Conservation (phyloP, 208 protist species). For the Leishmania aethiopica region DNA sequence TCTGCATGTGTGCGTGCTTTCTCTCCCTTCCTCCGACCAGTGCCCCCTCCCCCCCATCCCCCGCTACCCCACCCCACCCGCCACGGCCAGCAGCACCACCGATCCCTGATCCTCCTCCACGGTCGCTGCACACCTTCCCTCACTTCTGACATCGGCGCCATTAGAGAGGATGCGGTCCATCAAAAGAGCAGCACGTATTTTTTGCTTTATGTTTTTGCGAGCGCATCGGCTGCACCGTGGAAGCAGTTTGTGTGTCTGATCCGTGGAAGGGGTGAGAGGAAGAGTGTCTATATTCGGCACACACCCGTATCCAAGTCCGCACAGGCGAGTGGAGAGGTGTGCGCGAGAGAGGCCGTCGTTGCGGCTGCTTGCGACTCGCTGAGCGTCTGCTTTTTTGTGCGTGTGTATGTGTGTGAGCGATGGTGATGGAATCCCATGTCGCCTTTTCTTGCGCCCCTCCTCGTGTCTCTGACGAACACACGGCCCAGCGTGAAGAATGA, state of each 20-base stretch:
- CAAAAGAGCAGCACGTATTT: constrained; percentile 1
- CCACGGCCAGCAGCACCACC: not conserved
- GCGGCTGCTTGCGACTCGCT: not conserved
- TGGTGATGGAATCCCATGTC: not conserved
- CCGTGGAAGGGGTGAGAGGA: not conserved
- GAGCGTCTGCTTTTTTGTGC: not conserved
- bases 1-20: not conserved
- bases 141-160: not conserved
- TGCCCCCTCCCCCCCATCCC: not conserved
- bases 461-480: not conserved
- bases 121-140: not conserved
- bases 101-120: not conserved
- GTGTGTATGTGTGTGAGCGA: not conserved
- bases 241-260: no score
- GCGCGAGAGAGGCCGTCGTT: not conserved
- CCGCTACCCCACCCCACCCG: not conserved
- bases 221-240: not conserved
- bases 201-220: constrained; percentile 9
- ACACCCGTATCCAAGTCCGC: not conserved
- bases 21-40: not conserved
- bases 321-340: not conserved
- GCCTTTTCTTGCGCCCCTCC: not conserved
- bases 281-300: not conserved
- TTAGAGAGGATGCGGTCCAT: not conserved
- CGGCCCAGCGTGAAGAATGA: not conserved